Evolutionary conservation across 1,284 basidiomycete genomes (phyloP).

Genomic region (Veloboletus limbatus): DNA sequence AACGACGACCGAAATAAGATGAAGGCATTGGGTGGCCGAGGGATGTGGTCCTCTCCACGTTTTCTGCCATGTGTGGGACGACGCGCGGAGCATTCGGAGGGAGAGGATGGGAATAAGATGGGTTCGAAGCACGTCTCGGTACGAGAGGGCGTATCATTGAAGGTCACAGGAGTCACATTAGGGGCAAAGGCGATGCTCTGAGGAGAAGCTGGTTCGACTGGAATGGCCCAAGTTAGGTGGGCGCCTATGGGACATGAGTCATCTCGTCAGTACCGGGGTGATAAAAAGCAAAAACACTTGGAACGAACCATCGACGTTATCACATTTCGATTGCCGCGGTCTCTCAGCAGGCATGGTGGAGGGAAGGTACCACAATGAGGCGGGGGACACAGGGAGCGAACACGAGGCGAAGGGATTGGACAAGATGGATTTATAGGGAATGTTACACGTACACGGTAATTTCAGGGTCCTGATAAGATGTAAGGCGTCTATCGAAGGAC

Average conservation of each 20-base stretch:
- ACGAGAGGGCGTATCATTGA: slow-evolving; percentile 44
- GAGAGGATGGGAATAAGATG: slow-evolving; percentile 44
- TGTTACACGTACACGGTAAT: slow-evolving; percentile 36
- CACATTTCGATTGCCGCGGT: slow-evolving; percentile 45
- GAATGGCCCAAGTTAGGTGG: slow-evolving; percentile 52
- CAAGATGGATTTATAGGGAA: slow-evolving; percentile 33
- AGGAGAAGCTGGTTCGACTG: slow-evolving; percentile 43
- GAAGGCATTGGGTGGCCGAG: slow-evolving; percentile 85
- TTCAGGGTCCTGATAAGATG: slow-evolving; percentile 35
- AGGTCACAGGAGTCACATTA: slow-evolving; percentile 59
- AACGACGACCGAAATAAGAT: slow-evolving; percentile 85
- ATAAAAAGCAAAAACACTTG: not conserved
- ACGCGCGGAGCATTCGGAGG: slow-evolving; percentile 39
- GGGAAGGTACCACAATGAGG: slow-evolving; percentile 29
- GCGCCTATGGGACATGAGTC: slow-evolving; percentile 37
- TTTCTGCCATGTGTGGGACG: slow-evolving; percentile 54
- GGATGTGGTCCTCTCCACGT: slow-evolving; percentile 73
- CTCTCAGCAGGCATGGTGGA: slow-evolving; percentile 54
- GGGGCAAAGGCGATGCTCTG: slow-evolving; percentile 55
- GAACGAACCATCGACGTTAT: slow-evolving; percentile 43
- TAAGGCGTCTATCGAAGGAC: slow-evolving; percentile 33
- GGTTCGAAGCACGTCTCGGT: slow-evolving; percentile 33
- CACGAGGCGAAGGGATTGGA: slow-evolving; percentile 27
- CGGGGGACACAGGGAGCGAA: slow-evolving; percentile 18
- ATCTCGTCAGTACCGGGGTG: slow-evolving; percentile 10